A percentile compares a stretch with the other conserved stretches of the same genome.
Evolutionary conservation across 257 asterid genomes (phyloP).

Genomic region (Solanum corneliomulleri): DNA sequence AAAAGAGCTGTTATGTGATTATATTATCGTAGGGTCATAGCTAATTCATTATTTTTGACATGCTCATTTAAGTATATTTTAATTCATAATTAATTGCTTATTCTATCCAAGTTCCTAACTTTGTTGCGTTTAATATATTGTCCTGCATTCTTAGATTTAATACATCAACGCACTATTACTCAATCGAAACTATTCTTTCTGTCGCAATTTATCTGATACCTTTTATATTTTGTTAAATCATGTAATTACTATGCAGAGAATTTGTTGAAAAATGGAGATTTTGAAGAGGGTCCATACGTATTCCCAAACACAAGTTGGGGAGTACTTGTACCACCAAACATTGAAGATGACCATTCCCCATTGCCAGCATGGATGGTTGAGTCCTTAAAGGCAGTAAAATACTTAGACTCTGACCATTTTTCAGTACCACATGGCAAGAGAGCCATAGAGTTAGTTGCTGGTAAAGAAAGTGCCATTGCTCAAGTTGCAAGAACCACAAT

Average conservation of each 20-base stretch:
- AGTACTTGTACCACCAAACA: slow-evolving; percentile 84
- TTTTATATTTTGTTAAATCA: neutral
- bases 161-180: neutral
- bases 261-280: slow-evolving; percentile 71
- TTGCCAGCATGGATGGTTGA: slow-evolving; percentile 98
- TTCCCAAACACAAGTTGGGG: slow-evolving; percentile 93
- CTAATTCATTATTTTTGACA: neutral
- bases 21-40: neutral
- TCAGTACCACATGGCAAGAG: slow-evolving; percentile 74
- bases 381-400: slow-evolving; percentile 82
- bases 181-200: neutral
- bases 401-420: slow-evolving; percentile 77
- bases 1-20: neutral
- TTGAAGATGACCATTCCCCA: slow-evolving; percentile 87
- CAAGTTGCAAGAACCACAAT: slow-evolving; percentile 56
- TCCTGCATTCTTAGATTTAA: neutral
- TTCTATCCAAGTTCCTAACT: neutral
- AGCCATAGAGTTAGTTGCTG: slow-evolving; percentile 85
- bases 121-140: neutral
- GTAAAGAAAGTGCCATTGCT: slow-evolving; percentile 92
- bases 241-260: slow-evolving; percentile 38
- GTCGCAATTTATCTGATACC: too few species aligned
- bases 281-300: slow-evolving; percentile 88
- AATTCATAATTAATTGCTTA: neutral
- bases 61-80: neutral